Conservation (phyloP, 2,329 filamentous ascomycete genomes). For the Fusarium coicis region DNA sequence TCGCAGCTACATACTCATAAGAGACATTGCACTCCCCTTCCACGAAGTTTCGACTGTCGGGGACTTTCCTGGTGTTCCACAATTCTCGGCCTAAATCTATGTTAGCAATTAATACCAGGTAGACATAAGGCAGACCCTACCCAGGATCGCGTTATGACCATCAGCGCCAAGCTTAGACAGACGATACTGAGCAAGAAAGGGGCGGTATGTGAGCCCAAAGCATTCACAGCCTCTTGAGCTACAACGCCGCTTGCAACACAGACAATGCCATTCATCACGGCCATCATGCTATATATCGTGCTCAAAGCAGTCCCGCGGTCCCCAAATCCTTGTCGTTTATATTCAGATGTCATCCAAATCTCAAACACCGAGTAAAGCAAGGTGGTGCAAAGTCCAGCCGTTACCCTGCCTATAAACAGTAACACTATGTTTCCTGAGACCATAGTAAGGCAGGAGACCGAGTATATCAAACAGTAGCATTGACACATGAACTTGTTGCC, state of each 20-base stretch:
- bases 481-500: neutral
- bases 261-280: neutral
- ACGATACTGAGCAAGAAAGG: neutral
- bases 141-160: neutral
- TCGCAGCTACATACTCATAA: neutral
- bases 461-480: neutral
- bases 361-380: neutral
- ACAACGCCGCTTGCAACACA: neutral
- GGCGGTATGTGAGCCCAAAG: neutral
- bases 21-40: rapidly evolving
- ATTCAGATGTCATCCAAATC: neutral
- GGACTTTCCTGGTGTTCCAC: rapidly evolving
- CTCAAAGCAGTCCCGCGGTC: neutral
- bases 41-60: rapidly evolving
- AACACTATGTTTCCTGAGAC: rapidly evolving
- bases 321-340: neutral
- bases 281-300: neutral
- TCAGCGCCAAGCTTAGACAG: neutral
- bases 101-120: neutral
- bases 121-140: rapidly evolving
- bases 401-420: neutral
- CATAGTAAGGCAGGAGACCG: neutral
- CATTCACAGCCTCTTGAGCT: neutral
- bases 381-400: neutral
- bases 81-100: neutral